Evolutionary conservation across 1,139 yeast species (phyloP).

Genomic region (Williopsis jadinii): DNA sequence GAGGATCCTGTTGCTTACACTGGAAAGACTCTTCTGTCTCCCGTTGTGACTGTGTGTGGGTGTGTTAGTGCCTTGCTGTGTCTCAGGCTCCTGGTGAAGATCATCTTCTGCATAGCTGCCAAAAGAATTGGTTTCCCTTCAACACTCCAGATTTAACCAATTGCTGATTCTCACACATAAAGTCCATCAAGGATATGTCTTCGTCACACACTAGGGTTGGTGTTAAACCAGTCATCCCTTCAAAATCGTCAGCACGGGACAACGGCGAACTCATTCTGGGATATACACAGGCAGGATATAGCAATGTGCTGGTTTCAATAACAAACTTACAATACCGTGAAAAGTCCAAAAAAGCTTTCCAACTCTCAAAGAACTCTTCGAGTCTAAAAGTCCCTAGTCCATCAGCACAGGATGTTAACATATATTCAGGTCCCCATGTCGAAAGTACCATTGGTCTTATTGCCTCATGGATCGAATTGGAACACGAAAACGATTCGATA

Average conservation of each 20-base stretch:
- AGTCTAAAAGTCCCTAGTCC: constrained; percentile 32
- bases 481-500: constrained; percentile 38
- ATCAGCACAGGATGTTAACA: constrained; percentile 30
- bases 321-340: constrained; percentile 38
- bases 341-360: constrained; percentile 29
- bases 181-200: too few relatives aligned
- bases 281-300: constrained; percentile 24
- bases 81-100: too few relatives aligned
- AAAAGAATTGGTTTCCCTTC: too few relatives aligned
- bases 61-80: too few relatives aligned
- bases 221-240: constrained; percentile 16
- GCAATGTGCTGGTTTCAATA: constrained; percentile 33
- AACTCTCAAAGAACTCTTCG: constrained; percentile 22
- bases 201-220: constrained; percentile 9
- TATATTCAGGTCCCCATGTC: constrained; percentile 30
- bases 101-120: too few relatives aligned
- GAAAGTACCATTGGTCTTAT: constrained; percentile 41
- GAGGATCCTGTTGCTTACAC: too few relatives aligned
- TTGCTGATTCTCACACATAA: too few relatives aligned
- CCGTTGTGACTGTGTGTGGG: too few relatives aligned
- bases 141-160: too few relatives aligned
- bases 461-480: constrained; percentile 61
- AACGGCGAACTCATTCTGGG: constrained; percentile 11
- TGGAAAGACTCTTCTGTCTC: too few relatives aligned
- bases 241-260: constrained; percentile 9